Conservation (phyloP, 2,329 filamentous ascomycete genomes). For the Venturia effusa region DNA sequence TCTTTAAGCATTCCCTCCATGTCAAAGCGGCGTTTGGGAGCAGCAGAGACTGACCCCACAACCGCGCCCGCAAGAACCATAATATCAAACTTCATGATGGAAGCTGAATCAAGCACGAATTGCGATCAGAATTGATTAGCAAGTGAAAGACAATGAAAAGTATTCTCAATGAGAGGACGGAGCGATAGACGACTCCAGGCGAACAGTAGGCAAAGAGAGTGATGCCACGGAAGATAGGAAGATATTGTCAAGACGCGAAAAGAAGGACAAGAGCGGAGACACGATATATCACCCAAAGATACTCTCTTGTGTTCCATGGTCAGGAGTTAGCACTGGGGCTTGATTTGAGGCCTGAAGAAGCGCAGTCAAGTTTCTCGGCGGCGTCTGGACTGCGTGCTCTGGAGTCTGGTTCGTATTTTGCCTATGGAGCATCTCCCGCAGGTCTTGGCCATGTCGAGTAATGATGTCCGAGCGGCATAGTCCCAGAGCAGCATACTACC, state of each 20-base stretch:
- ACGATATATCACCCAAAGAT: not conserved
- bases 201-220: not conserved
- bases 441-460: not conserved
- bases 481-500: not conserved
- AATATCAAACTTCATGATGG: not conserved
- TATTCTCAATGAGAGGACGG: slow-evolving; percentile 1
- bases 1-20: not conserved
- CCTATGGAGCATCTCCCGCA: not conserved
- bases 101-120: not conserved
- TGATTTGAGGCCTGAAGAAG: not conserved
- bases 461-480: not conserved
- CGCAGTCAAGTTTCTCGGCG: not conserved
- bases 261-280: not conserved
- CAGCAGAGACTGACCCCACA: slow-evolving; percentile 3
- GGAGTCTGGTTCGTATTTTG: not conserved
- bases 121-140: not conserved
- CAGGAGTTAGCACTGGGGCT: not conserved
- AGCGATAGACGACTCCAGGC: slow-evolving; percentile 2
- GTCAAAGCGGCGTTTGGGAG: not conserved
- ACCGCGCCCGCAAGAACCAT: slow-evolving; percentile 1
- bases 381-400: not conserved
- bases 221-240: not conserved
- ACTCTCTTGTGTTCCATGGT: not conserved
- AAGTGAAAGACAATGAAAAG: not conserved
- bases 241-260: not conserved